Conservation (phyloP, 2,329 filamentous ascomycete species). For the Colletotrichum trifolii region DNA sequence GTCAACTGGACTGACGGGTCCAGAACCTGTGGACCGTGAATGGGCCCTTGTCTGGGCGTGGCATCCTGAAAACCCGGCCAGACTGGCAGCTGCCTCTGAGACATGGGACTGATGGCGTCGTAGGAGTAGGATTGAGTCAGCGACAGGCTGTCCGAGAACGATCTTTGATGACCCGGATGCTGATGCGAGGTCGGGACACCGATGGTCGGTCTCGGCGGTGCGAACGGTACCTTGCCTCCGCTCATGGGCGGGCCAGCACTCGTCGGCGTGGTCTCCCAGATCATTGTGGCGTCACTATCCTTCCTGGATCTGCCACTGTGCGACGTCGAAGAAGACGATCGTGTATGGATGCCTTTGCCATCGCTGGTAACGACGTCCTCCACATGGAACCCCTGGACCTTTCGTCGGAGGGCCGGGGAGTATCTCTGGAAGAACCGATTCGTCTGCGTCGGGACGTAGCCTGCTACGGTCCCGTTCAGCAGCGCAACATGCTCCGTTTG, state of each 20-base stretch:
- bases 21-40: background rate
- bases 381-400: constrained; percentile 7
- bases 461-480: background rate
- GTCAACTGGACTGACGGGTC: constrained; percentile 6
- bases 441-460: constrained; percentile 1
- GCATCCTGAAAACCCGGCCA: constrained; percentile 25
- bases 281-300: background rate
- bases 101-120: background rate
- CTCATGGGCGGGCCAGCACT: background rate
- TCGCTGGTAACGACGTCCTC: background rate
- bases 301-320: background rate
- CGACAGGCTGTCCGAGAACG: constrained; percentile 23
- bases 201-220: constrained; percentile 5
- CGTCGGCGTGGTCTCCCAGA: background rate
- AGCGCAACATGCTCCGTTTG: constrained; percentile 14
- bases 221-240: constrained; percentile 1
- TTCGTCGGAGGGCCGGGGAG: constrained; percentile 8
- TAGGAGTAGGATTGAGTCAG: constrained; percentile 24
- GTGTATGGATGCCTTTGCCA: background rate
- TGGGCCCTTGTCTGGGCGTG: constrained; percentile 11
- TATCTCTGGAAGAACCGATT: constrained; percentile 28
- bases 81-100: constrained; percentile 12
- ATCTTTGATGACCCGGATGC: constrained; percentile 15
- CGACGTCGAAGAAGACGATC: background rate
- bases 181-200: background rate